Evolutionary conservation across 257 asterid genomes (phyloP).

Genomic region (Leptodermis oblonga): DNA sequence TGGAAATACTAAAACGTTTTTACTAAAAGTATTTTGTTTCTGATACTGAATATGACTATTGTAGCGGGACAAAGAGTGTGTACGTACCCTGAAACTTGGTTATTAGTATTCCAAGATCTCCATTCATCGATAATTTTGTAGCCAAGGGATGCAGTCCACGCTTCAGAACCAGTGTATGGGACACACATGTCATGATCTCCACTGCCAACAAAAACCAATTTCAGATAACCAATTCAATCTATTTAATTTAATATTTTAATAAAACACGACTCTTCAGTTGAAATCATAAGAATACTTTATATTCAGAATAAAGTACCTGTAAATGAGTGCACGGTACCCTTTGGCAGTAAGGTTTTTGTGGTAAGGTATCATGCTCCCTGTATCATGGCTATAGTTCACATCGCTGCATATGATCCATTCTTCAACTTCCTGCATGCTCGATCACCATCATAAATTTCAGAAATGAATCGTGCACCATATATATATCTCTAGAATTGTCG

Average conservation of each 20-base stretch:
- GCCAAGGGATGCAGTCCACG: constrained; percentile 51
- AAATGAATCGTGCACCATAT: no score
- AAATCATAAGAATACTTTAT: no score
- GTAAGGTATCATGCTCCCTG: constrained; percentile 53
- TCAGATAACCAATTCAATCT: no score
- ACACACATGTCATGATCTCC: constrained; percentile 75
- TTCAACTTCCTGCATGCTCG: constrained; percentile 37
- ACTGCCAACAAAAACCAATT: no score
- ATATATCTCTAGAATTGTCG: no score
- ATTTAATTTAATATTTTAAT: no score
- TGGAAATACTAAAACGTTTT: no score
- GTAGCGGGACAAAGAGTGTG: no score
- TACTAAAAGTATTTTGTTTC: no score
- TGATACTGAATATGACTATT: no score
- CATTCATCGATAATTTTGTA: constrained; percentile 38
- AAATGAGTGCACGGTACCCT: constrained; percentile 53
- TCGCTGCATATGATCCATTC: constrained; percentile 36
- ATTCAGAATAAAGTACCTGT: constrained; percentile 41
- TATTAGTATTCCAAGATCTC: constrained; percentile 47
- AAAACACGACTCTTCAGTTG: no score
- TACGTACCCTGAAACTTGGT: constrained; percentile 57
- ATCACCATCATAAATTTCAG: no score
- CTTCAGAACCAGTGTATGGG: constrained; percentile 58
- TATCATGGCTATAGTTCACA: constrained; percentile 27
- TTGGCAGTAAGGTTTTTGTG: constrained; percentile 44